A percentile compares a stretch with the other conserved stretches of the same genome.
Evolutionary conservation across 1,139 yeast genomes (phyloP).

Genomic region (Martiniozyma asiatica): DNA sequence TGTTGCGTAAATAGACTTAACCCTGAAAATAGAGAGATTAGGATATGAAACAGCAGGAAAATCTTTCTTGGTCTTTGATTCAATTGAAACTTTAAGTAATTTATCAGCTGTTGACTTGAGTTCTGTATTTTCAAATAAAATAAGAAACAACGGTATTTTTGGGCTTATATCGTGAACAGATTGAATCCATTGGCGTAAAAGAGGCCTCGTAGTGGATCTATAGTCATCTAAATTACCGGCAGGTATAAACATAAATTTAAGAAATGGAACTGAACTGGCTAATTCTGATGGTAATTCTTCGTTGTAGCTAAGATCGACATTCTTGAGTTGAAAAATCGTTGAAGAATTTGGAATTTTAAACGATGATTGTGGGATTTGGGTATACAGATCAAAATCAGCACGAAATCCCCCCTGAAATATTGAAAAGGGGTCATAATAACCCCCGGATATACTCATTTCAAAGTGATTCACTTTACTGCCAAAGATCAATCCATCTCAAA

Average conservation of each 20-base stretch:
- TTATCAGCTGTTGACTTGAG: slow-evolving; percentile 22
- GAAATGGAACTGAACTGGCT: slow-evolving; percentile 29
- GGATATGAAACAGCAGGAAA: slow-evolving; percentile 35
- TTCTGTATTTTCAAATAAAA: slow-evolving; percentile 36
- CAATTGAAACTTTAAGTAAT: slow-evolving; percentile 42
- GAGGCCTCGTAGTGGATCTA: slow-evolving; percentile 66
- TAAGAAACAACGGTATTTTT: slow-evolving; percentile 54
- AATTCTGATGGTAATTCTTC: slow-evolving; percentile 42
- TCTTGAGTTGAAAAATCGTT: slow-evolving; percentile 50
- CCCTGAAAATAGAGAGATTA: slow-evolving; percentile 29
- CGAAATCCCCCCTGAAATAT: slow-evolving; percentile 41
- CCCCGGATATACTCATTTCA: slow-evolving; percentile 20
- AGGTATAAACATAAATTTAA: slow-evolving; percentile 58
- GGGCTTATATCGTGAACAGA: slow-evolving; percentile 33
- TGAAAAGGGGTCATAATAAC: slow-evolving; percentile 81
- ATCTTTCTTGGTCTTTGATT: slow-evolving; percentile 56
- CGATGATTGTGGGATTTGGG: slow-evolving; percentile 66
- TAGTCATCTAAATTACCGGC: slow-evolving; percentile 62
- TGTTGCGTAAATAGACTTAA: slow-evolving; percentile 29
- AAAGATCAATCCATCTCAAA: too few species aligned
- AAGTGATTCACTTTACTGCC: too few species aligned
- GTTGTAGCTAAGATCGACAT: slow-evolving; percentile 43
- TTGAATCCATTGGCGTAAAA: slow-evolving; percentile 71
- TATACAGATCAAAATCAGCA: slow-evolving; percentile 36
- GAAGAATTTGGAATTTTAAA: slow-evolving; percentile 56